These are phyloP conservation scores for Scedosporium dehoogii DNA, from an alignment of 2,329 filamentous ascomycete species.

Conservation along the genomic window DNA sequence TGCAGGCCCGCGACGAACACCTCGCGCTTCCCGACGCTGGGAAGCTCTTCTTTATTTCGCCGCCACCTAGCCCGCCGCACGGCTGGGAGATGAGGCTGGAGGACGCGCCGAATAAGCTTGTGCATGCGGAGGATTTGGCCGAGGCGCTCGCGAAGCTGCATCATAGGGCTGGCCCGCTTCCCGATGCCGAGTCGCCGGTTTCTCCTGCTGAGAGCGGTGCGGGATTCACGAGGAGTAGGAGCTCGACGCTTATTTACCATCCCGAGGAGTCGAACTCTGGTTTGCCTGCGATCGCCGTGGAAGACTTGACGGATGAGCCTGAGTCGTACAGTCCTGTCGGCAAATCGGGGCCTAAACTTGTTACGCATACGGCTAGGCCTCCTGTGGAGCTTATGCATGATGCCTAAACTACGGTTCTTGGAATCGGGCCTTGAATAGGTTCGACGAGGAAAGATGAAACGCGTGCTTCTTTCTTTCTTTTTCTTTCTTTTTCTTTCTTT, in stretches of 20 bases:
- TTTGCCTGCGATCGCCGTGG: conserved; percentile 55
- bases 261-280: conserved; percentile 44
- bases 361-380: conserved; percentile 51
- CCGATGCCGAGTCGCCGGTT: conserved; percentile 22
- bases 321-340: conserved; percentile 30
- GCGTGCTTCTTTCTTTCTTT: conserved; percentile 4
- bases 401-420: conserved; percentile 13
- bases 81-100: conserved; percentile 61
- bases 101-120: conserved; percentile 59
- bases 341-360: conserved; percentile 31
- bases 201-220: conserved; percentile 28
- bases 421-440: not conserved
- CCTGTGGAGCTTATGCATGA: conserved; percentile 55
- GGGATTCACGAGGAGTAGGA: conserved; percentile 40
- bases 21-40: conserved; percentile 58
- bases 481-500: not conserved
- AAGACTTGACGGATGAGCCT: conserved; percentile 54
- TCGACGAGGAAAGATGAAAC: not conserved
- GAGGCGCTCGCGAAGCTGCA: conserved; percentile 55
- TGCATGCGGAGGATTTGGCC: conserved; percentile 60
- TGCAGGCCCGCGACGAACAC: conserved; percentile 44
- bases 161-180: conserved; percentile 24
- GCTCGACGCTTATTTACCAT: conserved; percentile 57
- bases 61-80: conserved; percentile 57
- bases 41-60: conserved; percentile 65